Percentiles rank a stretch among this genome's conserved stretches.
Conservation (phyloP, 2,329 filamentous ascomycete species). For the Ophiostoma sp. region DNA sequence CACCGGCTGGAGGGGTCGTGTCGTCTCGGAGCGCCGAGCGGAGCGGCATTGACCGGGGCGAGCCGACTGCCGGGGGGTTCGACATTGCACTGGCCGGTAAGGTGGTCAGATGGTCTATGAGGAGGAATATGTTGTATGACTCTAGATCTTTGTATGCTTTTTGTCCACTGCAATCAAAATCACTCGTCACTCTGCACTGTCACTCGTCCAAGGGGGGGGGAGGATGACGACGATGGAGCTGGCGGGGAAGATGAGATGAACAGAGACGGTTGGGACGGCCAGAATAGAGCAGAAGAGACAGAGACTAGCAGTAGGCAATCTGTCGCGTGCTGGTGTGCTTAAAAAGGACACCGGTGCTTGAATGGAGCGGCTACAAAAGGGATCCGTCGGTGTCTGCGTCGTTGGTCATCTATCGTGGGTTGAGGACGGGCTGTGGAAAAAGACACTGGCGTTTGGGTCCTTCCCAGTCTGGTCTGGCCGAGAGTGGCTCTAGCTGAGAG, state of each 20-base stretch:
- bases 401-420: background rate
- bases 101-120: background rate
- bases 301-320: background rate
- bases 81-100: conserved; percentile 19
- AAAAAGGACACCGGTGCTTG: background rate
- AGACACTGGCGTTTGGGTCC: background rate
- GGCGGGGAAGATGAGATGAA: conserved; percentile 12
- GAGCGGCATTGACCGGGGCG: conserved; percentile 32
- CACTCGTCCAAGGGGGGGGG: background rate
- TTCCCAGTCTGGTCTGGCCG: background rate
- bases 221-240: background rate
- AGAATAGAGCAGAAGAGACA: background rate
- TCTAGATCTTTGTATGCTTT: background rate
- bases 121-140: background rate
- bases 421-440: conserved; percentile 9
- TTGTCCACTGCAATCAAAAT: background rate
- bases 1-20: conserved; percentile 24
- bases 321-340: conserved; percentile 1
- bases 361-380: background rate
- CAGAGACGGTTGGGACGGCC: background rate
- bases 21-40: conserved; percentile 38
- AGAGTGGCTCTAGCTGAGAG: background rate
- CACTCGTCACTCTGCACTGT: background rate
- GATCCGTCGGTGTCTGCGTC: background rate
- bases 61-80: conserved; percentile 20